A percentile compares a stretch with the other conserved stretches of the same genome.
phyloP scores from a whole-genome alignment of 768 basidiomycete species.

The Hortiboletus flavorubellus region DNA sequence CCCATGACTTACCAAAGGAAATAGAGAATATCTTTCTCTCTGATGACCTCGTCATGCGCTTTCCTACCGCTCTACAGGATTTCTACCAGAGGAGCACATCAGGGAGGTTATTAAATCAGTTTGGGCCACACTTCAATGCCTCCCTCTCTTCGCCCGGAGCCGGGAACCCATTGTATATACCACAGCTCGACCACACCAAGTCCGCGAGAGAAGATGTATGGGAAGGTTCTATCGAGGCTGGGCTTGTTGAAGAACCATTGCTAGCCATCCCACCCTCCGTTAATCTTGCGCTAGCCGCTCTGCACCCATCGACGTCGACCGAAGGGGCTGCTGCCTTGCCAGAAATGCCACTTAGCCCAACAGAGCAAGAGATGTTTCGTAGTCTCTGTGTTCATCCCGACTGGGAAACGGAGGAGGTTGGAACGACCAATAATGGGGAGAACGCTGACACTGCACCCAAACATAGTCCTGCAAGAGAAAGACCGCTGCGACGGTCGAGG shows the following conservation, averaged over 20 bases:
- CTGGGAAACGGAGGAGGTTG: conserved; percentile 42
- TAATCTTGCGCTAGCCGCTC: conserved; percentile 28
- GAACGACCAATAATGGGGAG: conserved; percentile 8
- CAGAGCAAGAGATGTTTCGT: conserved; percentile 69
- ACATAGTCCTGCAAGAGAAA: conserved; percentile 4
- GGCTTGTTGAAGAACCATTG: conserved; percentile 22
- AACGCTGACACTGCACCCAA: conserved; percentile 4
- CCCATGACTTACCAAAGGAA: conserved; percentile 23
- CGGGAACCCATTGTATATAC: background rate
- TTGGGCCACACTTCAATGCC: conserved; percentile 61
- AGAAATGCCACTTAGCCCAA: conserved; percentile 57
- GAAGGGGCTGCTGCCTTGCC: conserved; percentile 8
- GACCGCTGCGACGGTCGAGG: conserved; percentile 48
- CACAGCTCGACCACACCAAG: conserved; percentile 3
- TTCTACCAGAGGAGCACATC: conserved; percentile 49
- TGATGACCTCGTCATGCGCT: conserved; percentile 57
- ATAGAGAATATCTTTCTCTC: conserved; percentile 57
- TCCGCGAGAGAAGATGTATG: conserved; percentile 15
- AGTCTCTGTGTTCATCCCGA: conserved; percentile 59
- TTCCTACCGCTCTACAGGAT: conserved; percentile 59
- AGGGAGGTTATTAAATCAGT: conserved; percentile 51
- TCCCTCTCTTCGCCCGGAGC: conserved; percentile 26
- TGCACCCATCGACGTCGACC: conserved; percentile 19
- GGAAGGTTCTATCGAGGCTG: conserved; percentile 19
- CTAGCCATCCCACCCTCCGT: conserved; percentile 27